Base-by-base conservation (phyloP, 2,329 filamentous ascomycete genomes). In the Colletotrichum horii region DNA sequence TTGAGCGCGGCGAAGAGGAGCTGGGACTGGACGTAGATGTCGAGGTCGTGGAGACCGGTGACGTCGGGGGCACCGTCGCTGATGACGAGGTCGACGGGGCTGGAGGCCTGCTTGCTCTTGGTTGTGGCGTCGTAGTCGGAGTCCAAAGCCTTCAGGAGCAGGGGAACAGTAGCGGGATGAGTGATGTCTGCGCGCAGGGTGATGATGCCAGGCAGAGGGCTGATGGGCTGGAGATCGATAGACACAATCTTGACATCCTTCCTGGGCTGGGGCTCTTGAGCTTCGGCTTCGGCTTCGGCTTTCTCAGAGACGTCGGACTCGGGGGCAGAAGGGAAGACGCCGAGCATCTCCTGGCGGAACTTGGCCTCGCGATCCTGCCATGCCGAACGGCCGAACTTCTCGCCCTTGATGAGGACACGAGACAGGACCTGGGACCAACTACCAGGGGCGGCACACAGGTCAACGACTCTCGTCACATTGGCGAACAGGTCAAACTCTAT, bases 351-450 rank as follows among this genome's bases (percentile, higher is more conserved):
- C 82, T 91, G 88, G 70, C 90, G 88, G 81, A 95, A 87, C 77
- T 89, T 89, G 75, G 92, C 91, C 81, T 96, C 93, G 80, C 94
- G 93, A 83, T 98, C 94, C 83, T 97, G 92, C 96, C 95, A 98
- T 72, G 95, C 94, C 71, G 93, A 88, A 28, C 95, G 91, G 6
- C 96, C 96, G 79, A 98, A 97, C 78, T 93, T 95, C 85, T 98
- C 96, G 66, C 96, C 95, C 84, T 97, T 96, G 84, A 98, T 98
- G 73, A 99, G 87, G 0, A 98, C 94, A 24, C 97, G 92, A 15
- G 96, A 98, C 16, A 99, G 90, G 0, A 99, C 97, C 84, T 99
- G 97, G 64, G 95, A 98, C 97, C 97, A 99, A 81, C 95, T 98
- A 32, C 97, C 97, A 0, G 97, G 97, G 0, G 97, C 97, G 36